Percentiles rank a stretch among this genome's conserved stretches.
Conservation (phyloP, 805 yeast genomes). For the Candida alai region DNA sequence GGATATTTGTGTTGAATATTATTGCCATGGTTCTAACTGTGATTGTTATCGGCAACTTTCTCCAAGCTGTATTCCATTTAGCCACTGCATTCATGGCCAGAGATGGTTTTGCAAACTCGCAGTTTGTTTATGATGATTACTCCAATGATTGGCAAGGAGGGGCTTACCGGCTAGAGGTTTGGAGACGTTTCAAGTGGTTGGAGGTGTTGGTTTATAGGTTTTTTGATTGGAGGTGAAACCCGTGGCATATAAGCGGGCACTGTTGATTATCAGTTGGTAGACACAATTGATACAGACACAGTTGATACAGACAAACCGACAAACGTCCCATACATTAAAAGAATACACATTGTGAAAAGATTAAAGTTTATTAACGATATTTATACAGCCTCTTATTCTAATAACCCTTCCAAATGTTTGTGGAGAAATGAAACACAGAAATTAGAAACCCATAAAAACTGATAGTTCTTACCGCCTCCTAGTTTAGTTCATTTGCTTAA, state of each 20-base stretch:
- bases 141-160: constrained; percentile 10
- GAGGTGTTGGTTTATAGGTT: constrained; percentile 25
- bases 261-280: too few relatives aligned
- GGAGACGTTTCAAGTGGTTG: constrained; percentile 30
- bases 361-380: constrained; percentile 2
- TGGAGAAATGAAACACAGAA: neutral
- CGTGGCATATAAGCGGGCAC: neutral
- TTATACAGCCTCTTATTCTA: constrained; percentile 2
- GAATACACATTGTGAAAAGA: constrained; percentile 5
- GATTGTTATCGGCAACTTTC: constrained; percentile 16
- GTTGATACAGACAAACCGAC: constrained; percentile 1
- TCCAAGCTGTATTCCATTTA: constrained; percentile 11
- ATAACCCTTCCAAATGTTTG: constrained; percentile 4
- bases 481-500: constrained; percentile 86
- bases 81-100: neutral
- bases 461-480: constrained; percentile 1
- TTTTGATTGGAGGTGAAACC: constrained; percentile 4
- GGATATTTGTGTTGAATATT: constrained; percentile 18
- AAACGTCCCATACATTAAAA: constrained; percentile 5
- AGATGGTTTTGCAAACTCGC: neutral
- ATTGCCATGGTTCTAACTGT: constrained; percentile 20
- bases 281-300: neutral
- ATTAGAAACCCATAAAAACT: constrained; percentile 3
- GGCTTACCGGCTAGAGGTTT: constrained; percentile 20
- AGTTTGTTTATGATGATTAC: constrained; percentile 15